Conservation (phyloP, 2,329 filamentous ascomycete genomes). For the Aureobasidium pullulans region DNA sequence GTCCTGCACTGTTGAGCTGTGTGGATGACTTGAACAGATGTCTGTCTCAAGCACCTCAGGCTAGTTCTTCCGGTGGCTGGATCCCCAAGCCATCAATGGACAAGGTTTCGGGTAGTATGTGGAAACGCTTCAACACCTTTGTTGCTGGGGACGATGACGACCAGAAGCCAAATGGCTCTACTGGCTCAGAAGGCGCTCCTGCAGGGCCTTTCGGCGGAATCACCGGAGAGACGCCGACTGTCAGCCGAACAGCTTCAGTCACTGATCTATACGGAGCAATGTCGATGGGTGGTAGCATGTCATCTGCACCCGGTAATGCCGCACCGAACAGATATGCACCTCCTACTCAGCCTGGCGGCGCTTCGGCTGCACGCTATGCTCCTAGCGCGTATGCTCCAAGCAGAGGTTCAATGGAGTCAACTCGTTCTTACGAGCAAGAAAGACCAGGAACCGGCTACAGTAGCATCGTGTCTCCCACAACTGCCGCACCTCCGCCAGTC, state of each 20-base stretch:
- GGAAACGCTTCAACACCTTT: slow-evolving; percentile 93
- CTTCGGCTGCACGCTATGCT: slow-evolving; percentile 13
- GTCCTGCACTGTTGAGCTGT: slow-evolving; percentile 62
- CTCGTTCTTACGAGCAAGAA: slow-evolving; percentile 14
- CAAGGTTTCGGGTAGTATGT: slow-evolving; percentile 84
- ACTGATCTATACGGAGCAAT: slow-evolving; percentile 67
- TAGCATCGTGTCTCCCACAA: slow-evolving; percentile 2
- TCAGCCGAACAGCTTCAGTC: slow-evolving; percentile 53
- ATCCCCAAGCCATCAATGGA: slow-evolving; percentile 94
- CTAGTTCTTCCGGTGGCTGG: slow-evolving; percentile 62
- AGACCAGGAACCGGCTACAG: slow-evolving; percentile 14
- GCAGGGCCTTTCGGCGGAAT: slow-evolving; percentile 77
- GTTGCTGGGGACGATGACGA: slow-evolving; percentile 85
- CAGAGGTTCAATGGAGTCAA: slow-evolving; percentile 11
- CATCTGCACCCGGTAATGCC: slow-evolving; percentile 13
- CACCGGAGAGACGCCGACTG: slow-evolving; percentile 50
- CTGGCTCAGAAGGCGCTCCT: slow-evolving; percentile 40
- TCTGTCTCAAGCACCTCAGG: slow-evolving; percentile 77
- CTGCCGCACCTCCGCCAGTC: slow-evolving; percentile 2
- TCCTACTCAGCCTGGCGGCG: slow-evolving; percentile 5
- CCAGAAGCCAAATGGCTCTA: slow-evolving; percentile 49
- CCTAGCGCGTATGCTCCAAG: slow-evolving; percentile 14
- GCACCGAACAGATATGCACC: slow-evolving; percentile 26
- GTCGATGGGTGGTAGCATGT: slow-evolving; percentile 21
- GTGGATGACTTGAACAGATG: slow-evolving; percentile 80